These are phyloP conservation scores for Neurospora sp. DNA, from an alignment of 495 filamentous ascomycete genomes.

Conservation along the genomic window DNA sequence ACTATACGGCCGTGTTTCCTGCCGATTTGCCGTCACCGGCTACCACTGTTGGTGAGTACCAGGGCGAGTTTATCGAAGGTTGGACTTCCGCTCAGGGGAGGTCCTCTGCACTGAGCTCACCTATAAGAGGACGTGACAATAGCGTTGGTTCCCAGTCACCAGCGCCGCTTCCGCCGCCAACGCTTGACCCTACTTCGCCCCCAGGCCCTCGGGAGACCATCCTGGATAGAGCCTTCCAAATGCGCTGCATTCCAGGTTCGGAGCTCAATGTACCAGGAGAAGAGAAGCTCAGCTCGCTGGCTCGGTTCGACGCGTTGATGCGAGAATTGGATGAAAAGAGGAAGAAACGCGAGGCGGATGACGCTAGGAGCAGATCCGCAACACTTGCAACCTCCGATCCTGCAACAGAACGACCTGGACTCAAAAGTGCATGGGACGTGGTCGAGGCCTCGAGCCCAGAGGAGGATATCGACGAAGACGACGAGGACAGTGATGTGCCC, in stretches of 20 bases:
- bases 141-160: constrained; percentile 32
- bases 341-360: constrained; percentile 21
- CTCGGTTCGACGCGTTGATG: constrained; percentile 51
- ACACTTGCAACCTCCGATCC: constrained; percentile 1
- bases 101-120: constrained; percentile 41
- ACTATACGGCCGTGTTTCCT: constrained; percentile 32
- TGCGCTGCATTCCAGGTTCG: constrained; percentile 44
- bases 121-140: constrained; percentile 26
- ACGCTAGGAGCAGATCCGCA: constrained; percentile 11
- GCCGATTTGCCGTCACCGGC: constrained; percentile 43
- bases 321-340: constrained; percentile 39
- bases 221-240: constrained; percentile 47
- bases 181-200: constrained; percentile 28
- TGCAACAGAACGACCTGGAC: constrained; percentile 3
- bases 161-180: constrained; percentile 17
- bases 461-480: constrained; percentile 26
- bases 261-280: constrained; percentile 35
- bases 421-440: constrained; percentile 40
- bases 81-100: constrained; percentile 48
- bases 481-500: constrained; percentile 32
- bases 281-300: constrained; percentile 46
- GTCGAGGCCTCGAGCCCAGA: constrained; percentile 24
- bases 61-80: constrained; percentile 45
- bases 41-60: constrained; percentile 39
- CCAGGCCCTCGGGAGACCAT: constrained; percentile 45